A percentile compares a stretch with the other conserved stretches of the same genome.
Conservation (phyloP, 1,139 yeast genomes). For the Blastobotrys ciferrii region DNA sequence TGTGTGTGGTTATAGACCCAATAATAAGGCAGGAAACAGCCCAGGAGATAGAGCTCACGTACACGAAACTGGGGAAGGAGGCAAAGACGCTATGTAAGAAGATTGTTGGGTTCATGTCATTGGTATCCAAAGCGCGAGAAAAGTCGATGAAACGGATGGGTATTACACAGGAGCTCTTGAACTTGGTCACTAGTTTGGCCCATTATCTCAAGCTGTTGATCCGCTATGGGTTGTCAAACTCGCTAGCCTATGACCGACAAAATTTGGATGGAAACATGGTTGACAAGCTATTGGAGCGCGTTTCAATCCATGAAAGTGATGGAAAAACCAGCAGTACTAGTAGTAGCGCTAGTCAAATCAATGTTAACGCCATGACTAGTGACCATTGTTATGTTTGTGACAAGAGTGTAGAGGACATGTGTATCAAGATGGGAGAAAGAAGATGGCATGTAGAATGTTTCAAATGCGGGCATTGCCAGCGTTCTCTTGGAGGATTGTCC, state of each 20-base stretch:
- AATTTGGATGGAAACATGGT: constrained; percentile 61
- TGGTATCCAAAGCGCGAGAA: constrained; percentile 39
- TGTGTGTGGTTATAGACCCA: constrained; percentile 30
- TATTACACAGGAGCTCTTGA: constrained; percentile 59
- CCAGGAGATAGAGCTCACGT: constrained; percentile 17
- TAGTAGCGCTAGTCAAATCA: constrained; percentile 40
- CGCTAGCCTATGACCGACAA: constrained; percentile 63
- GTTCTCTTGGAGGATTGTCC: constrained; percentile 7
- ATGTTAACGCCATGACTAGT: constrained; percentile 63
- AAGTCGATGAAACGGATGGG: constrained; percentile 30
- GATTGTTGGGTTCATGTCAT: constrained; percentile 43
- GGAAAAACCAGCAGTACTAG: background rate
- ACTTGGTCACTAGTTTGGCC: constrained; percentile 88
- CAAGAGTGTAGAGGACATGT: constrained; percentile 78
- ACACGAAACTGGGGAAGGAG: constrained; percentile 54
- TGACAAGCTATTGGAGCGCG: constrained; percentile 57
- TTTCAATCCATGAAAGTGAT: constrained; percentile 49
- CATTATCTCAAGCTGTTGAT: constrained; percentile 86
- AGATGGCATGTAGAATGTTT: constrained; percentile 87
- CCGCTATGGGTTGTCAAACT: constrained; percentile 73
- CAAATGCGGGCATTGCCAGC: constrained; percentile 45
- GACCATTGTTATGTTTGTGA: constrained; percentile 74
- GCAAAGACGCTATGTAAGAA: constrained; percentile 75
- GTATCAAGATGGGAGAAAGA: constrained; percentile 57
- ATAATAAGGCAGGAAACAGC: constrained; percentile 21